phyloP scores from a whole-genome alignment of 495 filamentous ascomycete species.

The Hypomontagnella submonticulosa region DNA sequence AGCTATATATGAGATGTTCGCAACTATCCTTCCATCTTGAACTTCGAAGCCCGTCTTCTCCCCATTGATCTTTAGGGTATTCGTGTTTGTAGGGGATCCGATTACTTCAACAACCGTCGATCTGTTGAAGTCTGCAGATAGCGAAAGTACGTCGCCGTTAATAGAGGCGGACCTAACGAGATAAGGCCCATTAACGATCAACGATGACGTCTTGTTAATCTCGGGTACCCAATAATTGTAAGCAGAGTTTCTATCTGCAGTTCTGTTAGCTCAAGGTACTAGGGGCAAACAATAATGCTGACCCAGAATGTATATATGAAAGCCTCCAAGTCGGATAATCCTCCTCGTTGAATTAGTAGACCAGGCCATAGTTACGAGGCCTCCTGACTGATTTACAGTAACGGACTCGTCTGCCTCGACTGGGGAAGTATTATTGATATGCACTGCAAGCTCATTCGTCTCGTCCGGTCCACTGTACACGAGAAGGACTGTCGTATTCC shows the following conservation, averaged over 20 bases:
- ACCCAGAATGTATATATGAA: constrained; percentile 65
- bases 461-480: constrained; percentile 76
- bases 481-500: constrained; percentile 64
- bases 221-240: constrained; percentile 80
- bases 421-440: constrained; percentile 56
- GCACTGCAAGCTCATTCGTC: constrained; percentile 73
- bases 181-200: constrained; percentile 79
- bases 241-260: constrained; percentile 68
- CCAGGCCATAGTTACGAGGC: constrained; percentile 48
- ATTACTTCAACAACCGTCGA: constrained; percentile 72
- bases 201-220: constrained; percentile 50
- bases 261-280: neutral
- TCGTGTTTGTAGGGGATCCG: constrained; percentile 63
- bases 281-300: neutral
- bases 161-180: constrained; percentile 72
- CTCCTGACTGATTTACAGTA: constrained; percentile 50
- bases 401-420: constrained; percentile 57
- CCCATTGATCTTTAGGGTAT: constrained; percentile 69
- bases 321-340: constrained; percentile 62
- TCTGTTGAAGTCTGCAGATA: constrained; percentile 76
- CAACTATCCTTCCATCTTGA: constrained; percentile 51
- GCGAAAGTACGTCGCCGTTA: constrained; percentile 60
- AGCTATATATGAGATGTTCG: constrained; percentile 61
- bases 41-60: constrained; percentile 62
- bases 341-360: constrained; percentile 26